phyloP scores from a whole-genome alignment of 163 green algal species.

The Volvox carteri region DNA sequence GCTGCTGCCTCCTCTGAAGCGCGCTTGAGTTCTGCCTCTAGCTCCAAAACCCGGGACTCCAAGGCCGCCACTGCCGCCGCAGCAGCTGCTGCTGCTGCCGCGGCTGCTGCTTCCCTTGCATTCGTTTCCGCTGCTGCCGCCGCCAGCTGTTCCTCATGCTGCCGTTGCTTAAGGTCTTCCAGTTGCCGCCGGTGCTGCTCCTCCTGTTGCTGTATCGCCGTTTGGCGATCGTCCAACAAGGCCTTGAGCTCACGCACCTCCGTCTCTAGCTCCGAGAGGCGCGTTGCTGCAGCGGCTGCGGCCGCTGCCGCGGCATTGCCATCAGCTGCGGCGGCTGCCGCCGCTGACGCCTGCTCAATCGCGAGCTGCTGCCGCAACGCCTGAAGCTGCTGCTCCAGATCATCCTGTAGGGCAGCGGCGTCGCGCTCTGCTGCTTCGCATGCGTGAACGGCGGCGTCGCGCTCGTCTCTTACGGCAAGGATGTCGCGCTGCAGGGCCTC shows the following conservation, averaged over 20 bases:
- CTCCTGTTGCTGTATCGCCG: not conserved
- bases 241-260: slow-evolving; percentile 6
- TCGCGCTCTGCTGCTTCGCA: not conserved
- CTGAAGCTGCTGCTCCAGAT: slow-evolving; percentile 13
- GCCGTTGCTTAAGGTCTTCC: slow-evolving; percentile 32
- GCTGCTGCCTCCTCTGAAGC: not conserved
- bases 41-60: slow-evolving; percentile 38
- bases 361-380: not conserved
- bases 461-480: not conserved
- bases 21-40: slow-evolving; percentile 22
- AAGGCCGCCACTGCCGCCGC: not conserved
- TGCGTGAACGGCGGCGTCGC: not conserved
- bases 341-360: not conserved
- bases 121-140: not conserved
- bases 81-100: slow-evolving; percentile 12
- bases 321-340: not conserved
- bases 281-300: not conserved
- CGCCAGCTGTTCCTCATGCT: slow-evolving; percentile 38
- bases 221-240: not conserved
- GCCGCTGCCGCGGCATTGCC: not conserved
- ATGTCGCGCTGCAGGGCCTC: slow-evolving; percentile 32
- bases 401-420: not conserved
- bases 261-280: not conserved
- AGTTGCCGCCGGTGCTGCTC: slow-evolving; percentile 22
- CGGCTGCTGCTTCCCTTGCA: not conserved